phyloP scores from a whole-genome alignment of 2,329 filamentous ascomycete species.

The Cordyceps cicadae region DNA sequence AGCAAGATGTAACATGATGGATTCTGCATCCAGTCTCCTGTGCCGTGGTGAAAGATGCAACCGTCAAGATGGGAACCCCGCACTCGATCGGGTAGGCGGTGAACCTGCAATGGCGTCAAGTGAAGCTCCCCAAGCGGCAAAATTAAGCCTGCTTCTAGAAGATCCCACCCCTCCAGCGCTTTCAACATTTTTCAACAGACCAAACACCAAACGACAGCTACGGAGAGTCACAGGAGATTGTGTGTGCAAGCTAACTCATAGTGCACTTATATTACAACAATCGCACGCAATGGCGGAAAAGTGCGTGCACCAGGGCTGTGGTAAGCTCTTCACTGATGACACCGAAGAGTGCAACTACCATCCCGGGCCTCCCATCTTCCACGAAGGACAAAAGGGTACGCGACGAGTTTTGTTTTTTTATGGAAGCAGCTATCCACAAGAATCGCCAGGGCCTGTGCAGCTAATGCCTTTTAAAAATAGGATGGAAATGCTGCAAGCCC shows the following conservation, averaged over 20 bases:
- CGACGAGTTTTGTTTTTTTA: no score
- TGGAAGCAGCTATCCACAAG: not conserved
- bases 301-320: slow-evolving; percentile 94
- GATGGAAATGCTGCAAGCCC: slow-evolving; percentile 98
- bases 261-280: not conserved
- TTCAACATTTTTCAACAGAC: not conserved
- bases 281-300: slow-evolving; percentile 57
- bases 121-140: slow-evolving; percentile 1
- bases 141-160: slow-evolving; percentile 28
- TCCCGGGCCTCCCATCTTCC: slow-evolving; percentile 87
- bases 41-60: no score
- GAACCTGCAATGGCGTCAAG: slow-evolving; percentile 14
- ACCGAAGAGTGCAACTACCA: slow-evolving; percentile 86
- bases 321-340: slow-evolving; percentile 74
- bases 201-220: not conserved
- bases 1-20: no score
- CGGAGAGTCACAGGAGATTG: not conserved
- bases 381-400: slow-evolving; percentile 95
- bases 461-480: slow-evolving; percentile 37
- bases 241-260: not conserved
- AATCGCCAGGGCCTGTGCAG: not conserved
- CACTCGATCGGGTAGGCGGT: slow-evolving; percentile 30
- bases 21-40: not conserved
- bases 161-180: slow-evolving; percentile 10
- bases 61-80: slow-evolving; percentile 18